phyloP scores from a whole-genome alignment of 306 rosid genomes.

The Morella rubra region DNA sequence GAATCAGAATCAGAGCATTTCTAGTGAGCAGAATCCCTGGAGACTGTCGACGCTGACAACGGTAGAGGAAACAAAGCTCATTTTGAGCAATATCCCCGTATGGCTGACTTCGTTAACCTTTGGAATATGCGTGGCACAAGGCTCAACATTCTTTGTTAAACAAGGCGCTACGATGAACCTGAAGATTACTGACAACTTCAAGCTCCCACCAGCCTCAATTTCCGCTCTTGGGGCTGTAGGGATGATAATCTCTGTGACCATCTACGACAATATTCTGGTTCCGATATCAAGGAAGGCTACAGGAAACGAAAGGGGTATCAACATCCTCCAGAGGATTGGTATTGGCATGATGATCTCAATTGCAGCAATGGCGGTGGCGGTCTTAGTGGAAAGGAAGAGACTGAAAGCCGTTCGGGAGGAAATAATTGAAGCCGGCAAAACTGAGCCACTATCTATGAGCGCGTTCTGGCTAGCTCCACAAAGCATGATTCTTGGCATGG shows the following conservation, averaged over 20 bases:
- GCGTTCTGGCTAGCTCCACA: conserved; percentile 52
- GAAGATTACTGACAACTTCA: conserved; percentile 22
- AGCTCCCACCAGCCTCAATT: conserved; percentile 50
- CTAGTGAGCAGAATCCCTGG: conserved; percentile 40
- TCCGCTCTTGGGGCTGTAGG: conserved; percentile 30
- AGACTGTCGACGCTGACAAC: conserved; percentile 47
- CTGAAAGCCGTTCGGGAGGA: conserved; percentile 11
- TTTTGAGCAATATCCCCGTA: conserved; percentile 41
- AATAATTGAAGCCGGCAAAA: neutral
- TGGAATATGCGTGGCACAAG: conserved; percentile 41
- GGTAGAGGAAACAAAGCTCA: conserved; percentile 55
- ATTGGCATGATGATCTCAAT: conserved; percentile 36
- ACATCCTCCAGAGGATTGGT: conserved; percentile 42
- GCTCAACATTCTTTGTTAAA: conserved; percentile 45
- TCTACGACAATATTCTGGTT: conserved; percentile 42
- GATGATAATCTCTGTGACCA: conserved; percentile 29
- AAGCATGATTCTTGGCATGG: conserved; percentile 36
- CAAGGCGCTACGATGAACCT: conserved; percentile 44
- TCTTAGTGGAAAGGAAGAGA: conserved; percentile 43
- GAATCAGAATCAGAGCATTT: conserved; percentile 11
- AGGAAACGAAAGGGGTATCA: conserved; percentile 50
- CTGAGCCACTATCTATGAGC: conserved; percentile 14
- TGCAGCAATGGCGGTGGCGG: conserved; percentile 35
- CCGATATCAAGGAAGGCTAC: conserved; percentile 37
- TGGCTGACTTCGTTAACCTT: conserved; percentile 43